Percentiles rank a stretch among this genome's conserved stretches.
Evolutionary conservation across 257 asterid species (phyloP).

Genomic region (Jaltomata sinuosa): DNA sequence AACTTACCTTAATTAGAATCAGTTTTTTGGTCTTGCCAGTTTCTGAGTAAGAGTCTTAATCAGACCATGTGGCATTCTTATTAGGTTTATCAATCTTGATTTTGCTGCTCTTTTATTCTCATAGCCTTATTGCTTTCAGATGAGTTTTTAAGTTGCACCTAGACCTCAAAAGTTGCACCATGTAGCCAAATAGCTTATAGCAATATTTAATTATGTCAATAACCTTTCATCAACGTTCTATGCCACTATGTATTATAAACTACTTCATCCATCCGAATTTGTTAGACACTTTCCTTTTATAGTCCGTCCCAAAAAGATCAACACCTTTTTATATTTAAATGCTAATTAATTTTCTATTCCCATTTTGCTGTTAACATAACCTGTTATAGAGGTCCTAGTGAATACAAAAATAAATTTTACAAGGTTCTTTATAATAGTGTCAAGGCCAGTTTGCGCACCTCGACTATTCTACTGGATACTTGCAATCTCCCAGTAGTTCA

Average conservation of each 20-base stretch:
- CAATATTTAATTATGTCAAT: not conserved
- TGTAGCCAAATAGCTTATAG: not conserved
- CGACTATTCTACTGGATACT: not conserved
- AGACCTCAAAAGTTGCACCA: not conserved
- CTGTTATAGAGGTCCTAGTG: not conserved
- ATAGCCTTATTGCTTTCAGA: not conserved
- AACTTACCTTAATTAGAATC: not conserved
- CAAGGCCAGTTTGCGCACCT: not conserved
- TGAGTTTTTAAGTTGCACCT: not conserved
- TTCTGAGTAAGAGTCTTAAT: not conserved
- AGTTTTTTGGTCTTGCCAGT: not conserved
- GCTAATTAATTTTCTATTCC: not conserved
- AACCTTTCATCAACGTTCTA: not conserved
- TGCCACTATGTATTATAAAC: not conserved
- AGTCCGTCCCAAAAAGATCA: not conserved
- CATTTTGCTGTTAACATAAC: not conserved
- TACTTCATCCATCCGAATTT: not conserved
- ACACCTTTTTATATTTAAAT: not conserved
- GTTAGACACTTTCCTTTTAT: not conserved
- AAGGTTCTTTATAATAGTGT: not conserved
- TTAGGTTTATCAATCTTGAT: not conserved
- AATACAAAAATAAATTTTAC: not conserved
- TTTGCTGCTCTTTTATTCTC: not conserved
- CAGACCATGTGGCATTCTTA: not conserved
- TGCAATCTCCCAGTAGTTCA: not conserved